These are phyloP conservation scores for Cercospora zeae-maydis DNA, from an alignment of 2,329 filamentous ascomycete genomes.

Conservation along the genomic window DNA sequence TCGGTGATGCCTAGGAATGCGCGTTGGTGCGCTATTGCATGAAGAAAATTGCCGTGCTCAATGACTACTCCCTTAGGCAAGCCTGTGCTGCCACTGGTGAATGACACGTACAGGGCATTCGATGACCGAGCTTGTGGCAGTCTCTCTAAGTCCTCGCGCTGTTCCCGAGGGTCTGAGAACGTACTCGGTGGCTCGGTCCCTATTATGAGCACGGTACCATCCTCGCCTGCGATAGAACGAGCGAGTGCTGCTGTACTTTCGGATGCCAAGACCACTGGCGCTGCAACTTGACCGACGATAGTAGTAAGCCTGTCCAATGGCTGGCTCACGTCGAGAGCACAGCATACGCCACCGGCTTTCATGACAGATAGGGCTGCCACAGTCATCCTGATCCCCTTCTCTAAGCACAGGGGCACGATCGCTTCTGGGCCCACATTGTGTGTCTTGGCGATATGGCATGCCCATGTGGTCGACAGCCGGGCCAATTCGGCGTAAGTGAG, in stretches of 20 bases:
- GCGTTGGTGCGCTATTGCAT: slow-evolving; percentile 3
- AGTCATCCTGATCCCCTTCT: slow-evolving; percentile 31
- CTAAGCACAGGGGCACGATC: slow-evolving; percentile 28
- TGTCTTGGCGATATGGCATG: not conserved
- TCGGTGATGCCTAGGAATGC: slow-evolving; percentile 3
- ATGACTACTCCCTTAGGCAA: slow-evolving; percentile 16
- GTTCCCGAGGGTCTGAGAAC: not conserved
- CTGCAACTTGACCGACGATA: slow-evolving; percentile 29
- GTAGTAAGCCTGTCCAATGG: slow-evolving; percentile 29
- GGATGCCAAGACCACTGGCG: slow-evolving; percentile 18
- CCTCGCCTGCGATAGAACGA: not conserved
- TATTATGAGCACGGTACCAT: not conserved
- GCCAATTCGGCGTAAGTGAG: slow-evolving; percentile 10
- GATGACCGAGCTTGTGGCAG: not conserved
- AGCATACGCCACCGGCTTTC: slow-evolving; percentile 33
- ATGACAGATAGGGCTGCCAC: slow-evolving; percentile 30
- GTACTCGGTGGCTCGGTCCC: not conserved
- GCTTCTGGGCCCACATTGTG: slow-evolving; percentile 1
- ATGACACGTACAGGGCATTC: slow-evolving; percentile 12
- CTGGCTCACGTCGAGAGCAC: slow-evolving; percentile 16
- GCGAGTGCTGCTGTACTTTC: not conserved
- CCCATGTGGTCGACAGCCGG: not conserved
- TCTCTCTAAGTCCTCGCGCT: not conserved
- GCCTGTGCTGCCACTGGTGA: slow-evolving; percentile 20
- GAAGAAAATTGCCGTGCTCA: slow-evolving; percentile 10